These are phyloP conservation scores for Aegilops tauschii DNA, from an alignment of 176 grass and related monocot genomes.

Conservation along the genomic window DNA sequence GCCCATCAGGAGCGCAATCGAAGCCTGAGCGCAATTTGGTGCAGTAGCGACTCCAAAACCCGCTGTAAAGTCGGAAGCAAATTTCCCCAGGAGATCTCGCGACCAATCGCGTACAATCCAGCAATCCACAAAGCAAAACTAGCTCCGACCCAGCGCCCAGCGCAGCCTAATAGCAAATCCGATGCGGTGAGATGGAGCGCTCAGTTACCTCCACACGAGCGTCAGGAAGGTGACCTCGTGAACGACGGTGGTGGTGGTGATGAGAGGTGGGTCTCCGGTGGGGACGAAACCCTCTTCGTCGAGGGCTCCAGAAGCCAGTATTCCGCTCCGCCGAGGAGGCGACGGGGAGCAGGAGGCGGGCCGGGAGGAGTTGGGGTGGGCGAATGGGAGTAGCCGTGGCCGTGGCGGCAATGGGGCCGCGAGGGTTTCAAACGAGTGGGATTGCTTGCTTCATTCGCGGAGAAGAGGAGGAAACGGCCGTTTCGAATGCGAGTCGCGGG, in stretches of 20 bases:
- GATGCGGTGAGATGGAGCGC: neutral
- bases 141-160: neutral
- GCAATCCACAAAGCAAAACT: neutral
- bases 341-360: neutral
- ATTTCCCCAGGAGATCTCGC: neutral
- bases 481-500: neutral
- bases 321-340: slow-evolving; percentile 1
- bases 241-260: neutral
- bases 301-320: slow-evolving; percentile 11
- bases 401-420: neutral
- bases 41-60: neutral
- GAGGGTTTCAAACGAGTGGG: neutral
- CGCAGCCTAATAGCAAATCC: neutral
- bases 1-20: neutral
- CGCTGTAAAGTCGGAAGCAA: neutral
- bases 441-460: neutral
- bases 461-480: neutral
- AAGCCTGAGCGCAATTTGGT: neutral
- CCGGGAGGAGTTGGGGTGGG: neutral
- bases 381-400: neutral
- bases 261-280: neutral
- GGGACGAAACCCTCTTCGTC: neutral
- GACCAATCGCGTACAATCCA: neutral
- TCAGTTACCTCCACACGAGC: neutral
- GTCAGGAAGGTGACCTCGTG: neutral